Base-by-base conservation (phyloP, 2,329 filamentous ascomycete species). In the Annulohypoxylon truncatum region DNA sequence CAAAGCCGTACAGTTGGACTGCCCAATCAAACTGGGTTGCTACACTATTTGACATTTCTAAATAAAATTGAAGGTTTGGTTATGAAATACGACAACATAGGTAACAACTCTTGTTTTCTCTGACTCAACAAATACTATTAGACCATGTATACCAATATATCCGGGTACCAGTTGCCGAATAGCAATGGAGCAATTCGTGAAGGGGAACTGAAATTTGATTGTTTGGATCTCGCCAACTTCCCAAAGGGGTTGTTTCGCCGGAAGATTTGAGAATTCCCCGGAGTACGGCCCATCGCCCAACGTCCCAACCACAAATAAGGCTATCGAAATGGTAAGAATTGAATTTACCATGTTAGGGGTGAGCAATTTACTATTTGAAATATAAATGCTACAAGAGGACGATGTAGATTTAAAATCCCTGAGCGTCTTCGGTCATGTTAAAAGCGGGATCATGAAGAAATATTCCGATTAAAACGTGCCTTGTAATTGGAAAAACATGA, bases 141-240 rank as follows among this genome's bases (percentile, higher is more conserved):
- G 68, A 0, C 71, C 71, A 1, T 69, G 29, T 2, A 13, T 15
- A 59, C 67, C 2, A 22, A 31, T 2, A 57, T 22, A 8, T 33
- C 47, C 29, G 73, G 64, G 5, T 74, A 70, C 67, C 67, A 72
- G n/a, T n/a, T n/a, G n/a, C n/a, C n/a, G n/a, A 10, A 74, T 28
- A 13, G 70, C 71, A 35, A 73, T 64, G 7, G 71, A 69, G 51
- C 69, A 74, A 2, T 47, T 61, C 4, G 22, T 55, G 28, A 59
- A 61, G 2, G 38, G 60, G 2, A 67, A 71, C 10, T 61, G 65
- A 35, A 69, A 73, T 10, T 38, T 22, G 42, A 73, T 57, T 4
- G 28, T 68, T 33, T 70, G 59, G 2, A 35, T n/a, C 0, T 57
- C 51, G 10, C 59, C 59, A 9, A 62, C 2, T 10, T 20, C 46